A percentile compares a stretch with the other conserved stretches of the same genome.
These are phyloP conservation scores for Lentinula lateritia DNA, from an alignment of 768 basidiomycete species.

Conservation along the genomic window DNA sequence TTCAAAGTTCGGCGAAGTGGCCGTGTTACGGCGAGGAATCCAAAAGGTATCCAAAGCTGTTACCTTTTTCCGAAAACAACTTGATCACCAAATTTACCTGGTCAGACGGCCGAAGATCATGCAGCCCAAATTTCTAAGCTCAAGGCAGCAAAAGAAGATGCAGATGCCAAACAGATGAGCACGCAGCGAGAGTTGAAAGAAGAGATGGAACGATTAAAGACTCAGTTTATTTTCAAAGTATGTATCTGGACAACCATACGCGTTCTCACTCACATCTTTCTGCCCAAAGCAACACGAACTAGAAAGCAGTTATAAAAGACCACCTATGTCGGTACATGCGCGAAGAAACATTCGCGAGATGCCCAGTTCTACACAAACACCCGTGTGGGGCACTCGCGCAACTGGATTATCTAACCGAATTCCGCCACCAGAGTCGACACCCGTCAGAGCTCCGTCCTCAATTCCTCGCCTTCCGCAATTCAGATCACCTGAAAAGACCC, in stretches of 20 bases:
- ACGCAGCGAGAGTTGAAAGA: constrained; percentile 59
- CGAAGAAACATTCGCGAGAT: constrained; percentile 8
- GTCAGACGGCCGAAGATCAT: constrained; percentile 56
- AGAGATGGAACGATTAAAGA: constrained; percentile 65
- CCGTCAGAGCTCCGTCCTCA: constrained; percentile 5
- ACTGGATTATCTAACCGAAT: neutral
- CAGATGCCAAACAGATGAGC: constrained; percentile 48
- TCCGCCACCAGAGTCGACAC: neutral
- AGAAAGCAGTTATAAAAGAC: constrained; percentile 16
- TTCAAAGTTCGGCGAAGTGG: constrained; percentile 67
- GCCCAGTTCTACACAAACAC: neutral
- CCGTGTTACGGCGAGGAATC: constrained; percentile 56
- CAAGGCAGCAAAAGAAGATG: constrained; percentile 55
- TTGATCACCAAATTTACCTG: constrained; percentile 2
- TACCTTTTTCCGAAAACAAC: neutral
- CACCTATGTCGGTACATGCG: constrained; percentile 6
- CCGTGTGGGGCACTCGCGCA: neutral
- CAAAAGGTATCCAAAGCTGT: constrained; percentile 46
- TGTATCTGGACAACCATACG: constrained; percentile 12
- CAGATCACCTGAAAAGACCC: constrained; percentile 28
- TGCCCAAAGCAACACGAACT: constrained; percentile 6
- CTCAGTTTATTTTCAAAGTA: constrained; percentile 68
- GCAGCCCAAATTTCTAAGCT: constrained; percentile 49
- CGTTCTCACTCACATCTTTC: neutral
- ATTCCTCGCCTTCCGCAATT: constrained; percentile 10